Evolutionary conservation across 306 rosid species (phyloP).

Genomic region (Carpinus viminea): DNA sequence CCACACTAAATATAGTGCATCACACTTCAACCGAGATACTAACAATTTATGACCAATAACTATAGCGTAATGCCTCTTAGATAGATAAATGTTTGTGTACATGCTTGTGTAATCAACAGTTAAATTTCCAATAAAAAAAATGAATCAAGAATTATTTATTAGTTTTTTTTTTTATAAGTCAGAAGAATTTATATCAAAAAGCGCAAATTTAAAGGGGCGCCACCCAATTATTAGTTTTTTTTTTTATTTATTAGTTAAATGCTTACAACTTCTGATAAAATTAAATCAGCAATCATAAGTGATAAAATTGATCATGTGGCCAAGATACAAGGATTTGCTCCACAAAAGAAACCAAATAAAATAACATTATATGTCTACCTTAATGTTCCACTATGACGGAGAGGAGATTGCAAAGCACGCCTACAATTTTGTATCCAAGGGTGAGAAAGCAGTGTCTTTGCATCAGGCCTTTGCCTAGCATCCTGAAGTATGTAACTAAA

Average conservation of each 20-base stretch:
- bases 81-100: not conserved
- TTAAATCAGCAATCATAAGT: conserved; percentile 1
- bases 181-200: too few relatives aligned
- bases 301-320: conserved; percentile 1
- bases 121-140: not conserved
- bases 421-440: conserved; percentile 91
- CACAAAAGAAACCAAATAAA: conserved; percentile 19
- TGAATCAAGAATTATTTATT: not conserved
- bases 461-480: conserved; percentile 99
- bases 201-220: too few relatives aligned
- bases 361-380: conserved; percentile 50
- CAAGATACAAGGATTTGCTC: conserved; percentile 11
- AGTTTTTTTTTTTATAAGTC: too few relatives aligned
- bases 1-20: not conserved
- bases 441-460: conserved; percentile 89
- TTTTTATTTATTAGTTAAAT: not conserved
- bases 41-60: not conserved
- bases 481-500: conserved; percentile 63
- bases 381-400: conserved; percentile 86
- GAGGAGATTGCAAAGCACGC: conserved; percentile 87
- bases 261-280: not conserved
- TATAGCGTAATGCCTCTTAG: not conserved
- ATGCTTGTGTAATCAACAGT: not conserved
- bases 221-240: too few relatives aligned
- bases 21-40: not conserved